phyloP scores from a whole-genome alignment of 2,329 filamentous ascomycete species.

The Trichothecium roseum region DNA sequence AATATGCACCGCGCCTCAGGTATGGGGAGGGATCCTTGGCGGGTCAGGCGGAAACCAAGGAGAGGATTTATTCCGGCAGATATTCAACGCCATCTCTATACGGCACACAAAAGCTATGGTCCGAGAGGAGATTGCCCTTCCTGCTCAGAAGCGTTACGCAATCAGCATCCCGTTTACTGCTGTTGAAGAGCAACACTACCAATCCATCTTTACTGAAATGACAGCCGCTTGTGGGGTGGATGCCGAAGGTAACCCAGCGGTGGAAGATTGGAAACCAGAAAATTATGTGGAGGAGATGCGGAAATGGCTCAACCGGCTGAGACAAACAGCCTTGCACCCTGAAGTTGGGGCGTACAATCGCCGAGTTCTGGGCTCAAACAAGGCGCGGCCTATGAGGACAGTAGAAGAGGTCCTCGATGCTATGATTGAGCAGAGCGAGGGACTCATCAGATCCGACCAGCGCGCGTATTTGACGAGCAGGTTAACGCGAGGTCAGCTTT shows the following conservation, averaged over 20 bases:
- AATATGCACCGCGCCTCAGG: conserved; percentile 50
- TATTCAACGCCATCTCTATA: conserved; percentile 65
- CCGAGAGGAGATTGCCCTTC: conserved; percentile 67
- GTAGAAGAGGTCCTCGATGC: conserved; percentile 78
- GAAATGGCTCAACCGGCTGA: conserved; percentile 63
- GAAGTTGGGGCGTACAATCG: conserved; percentile 63
- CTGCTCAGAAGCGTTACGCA: conserved; percentile 74
- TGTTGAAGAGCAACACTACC: conserved; percentile 85
- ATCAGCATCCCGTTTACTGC: conserved; percentile 85
- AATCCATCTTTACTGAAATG: conserved; percentile 65
- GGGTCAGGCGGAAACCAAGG: conserved; percentile 25
- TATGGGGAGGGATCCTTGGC: conserved; percentile 59
- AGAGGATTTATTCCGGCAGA: conserved; percentile 47
- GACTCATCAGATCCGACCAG: conserved; percentile 55
- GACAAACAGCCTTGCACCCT: conserved; percentile 79
- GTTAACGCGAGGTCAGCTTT: conserved; percentile 64
- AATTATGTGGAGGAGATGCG: conserved; percentile 64
- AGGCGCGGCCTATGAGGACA: conserved; percentile 61
- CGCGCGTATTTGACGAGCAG: conserved; percentile 52
- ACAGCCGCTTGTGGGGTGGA: conserved; percentile 58
- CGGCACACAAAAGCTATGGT: conserved; percentile 80
- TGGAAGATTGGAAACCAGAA: conserved; percentile 54
- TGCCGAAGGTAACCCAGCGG: conserved; percentile 49
- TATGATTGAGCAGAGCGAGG: conserved; percentile 83
- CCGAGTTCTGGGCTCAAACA: conserved; percentile 50